Evolutionary conservation across 2,329 filamentous ascomycete species (phyloP), one percentile per base, ranked within the genome.

Genomic region (Stemphylium vesicarium): DNA sequence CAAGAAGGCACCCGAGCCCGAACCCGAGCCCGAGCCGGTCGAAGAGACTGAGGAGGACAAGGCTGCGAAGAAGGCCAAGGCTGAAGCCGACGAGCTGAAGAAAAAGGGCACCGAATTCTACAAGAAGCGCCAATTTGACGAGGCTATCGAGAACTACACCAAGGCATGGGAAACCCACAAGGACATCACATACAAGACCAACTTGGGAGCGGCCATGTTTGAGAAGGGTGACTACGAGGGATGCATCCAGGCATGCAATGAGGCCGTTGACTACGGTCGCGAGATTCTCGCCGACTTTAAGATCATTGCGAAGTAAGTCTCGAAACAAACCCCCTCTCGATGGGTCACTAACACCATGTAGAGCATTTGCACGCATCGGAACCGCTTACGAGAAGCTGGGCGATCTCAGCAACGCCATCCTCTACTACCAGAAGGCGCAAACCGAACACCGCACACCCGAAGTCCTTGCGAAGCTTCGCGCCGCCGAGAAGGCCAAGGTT

Each of bases 181-280:
- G 83, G 95, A 99, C 71, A 96, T 99, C 71, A 95, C 94, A 13
- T 99, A 99, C 79, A 84, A 98, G 56, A 99, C 96, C 81, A 99
- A 99, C 79, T 84, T 96, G 29, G 92, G 92, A 56, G 95, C 95
- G 3, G 95, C 94, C 56, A 87, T 96, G 71, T 98, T 93, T 68
- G 95, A 99, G 78, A 97, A 98, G 83, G 93, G 92, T 53, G 95
- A 98, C 74, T 96, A 91, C 76, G 85, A 96, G 70, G 90, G 88
- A 53, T 88, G 89, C 64, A 92, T 99, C 62, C 90, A 96, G 68
- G 81, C 88, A 13, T 99, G 95, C 80, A 87, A 90, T 68, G 87
- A 92, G 79, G 95, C 96, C 10, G 85, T 96, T 49, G 89, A 96
- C 65, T 90, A 98, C 76, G 95, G 95, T 51, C 91, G 95, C 55